phyloP scores from a whole-genome alignment of 2,329 filamentous ascomycete genomes.

The Fusarium mundagurra region DNA sequence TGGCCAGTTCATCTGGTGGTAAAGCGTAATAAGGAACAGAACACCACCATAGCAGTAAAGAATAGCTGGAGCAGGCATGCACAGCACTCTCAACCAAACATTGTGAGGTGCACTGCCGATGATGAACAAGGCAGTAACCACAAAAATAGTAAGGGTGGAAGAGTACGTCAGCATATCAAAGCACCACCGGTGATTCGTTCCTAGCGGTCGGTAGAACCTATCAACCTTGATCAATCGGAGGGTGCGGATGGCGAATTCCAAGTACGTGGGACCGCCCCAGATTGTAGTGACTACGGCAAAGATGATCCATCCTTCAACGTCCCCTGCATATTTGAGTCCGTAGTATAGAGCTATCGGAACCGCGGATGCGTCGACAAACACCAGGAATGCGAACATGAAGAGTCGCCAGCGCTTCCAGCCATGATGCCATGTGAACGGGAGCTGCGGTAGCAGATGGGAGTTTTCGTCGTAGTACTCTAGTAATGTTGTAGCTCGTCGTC shows the following conservation, averaged over 20 bases:
- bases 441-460: conserved; percentile 51
- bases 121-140: conserved; percentile 61
- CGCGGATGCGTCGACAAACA: conserved; percentile 56
- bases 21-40: conserved; percentile 51
- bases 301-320: conserved; percentile 54
- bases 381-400: conserved; percentile 58
- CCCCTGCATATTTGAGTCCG: conserved; percentile 55
- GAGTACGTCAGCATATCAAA: conserved; percentile 61
- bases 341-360: conserved; percentile 64
- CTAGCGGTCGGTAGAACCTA: conserved; percentile 61
- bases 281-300: conserved; percentile 65
- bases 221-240: conserved; percentile 59
- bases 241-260: conserved; percentile 61
- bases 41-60: conserved; percentile 58
- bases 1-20: conserved; percentile 50
- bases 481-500: conserved; percentile 49
- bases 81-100: conserved; percentile 60
- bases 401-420: conserved; percentile 55
- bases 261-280: conserved; percentile 64
- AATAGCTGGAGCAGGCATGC: conserved; percentile 62
- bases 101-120: conserved; percentile 61
- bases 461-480: conserved; percentile 54
- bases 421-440: conserved; percentile 55
- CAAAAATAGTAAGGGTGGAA: conserved; percentile 57
- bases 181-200: conserved; percentile 57